Conservation (phyloP, 371 early-diverging fungal species). For the Zychaea mexicana region DNA sequence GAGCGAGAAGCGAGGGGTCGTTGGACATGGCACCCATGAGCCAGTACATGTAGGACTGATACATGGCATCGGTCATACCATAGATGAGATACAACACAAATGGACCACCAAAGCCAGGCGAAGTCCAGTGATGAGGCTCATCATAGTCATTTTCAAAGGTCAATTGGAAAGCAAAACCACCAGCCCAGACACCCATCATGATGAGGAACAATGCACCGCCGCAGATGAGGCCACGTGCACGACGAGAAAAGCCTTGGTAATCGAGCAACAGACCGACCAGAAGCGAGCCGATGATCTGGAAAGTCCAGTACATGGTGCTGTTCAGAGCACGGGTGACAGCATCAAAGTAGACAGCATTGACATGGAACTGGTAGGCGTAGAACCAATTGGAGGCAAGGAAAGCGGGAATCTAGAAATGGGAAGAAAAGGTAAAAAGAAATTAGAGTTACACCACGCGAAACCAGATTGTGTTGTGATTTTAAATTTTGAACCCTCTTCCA, state of each 20-base stretch:
- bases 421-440: neutral
- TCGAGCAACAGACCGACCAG: slow-evolving; percentile 63
- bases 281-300: slow-evolving; percentile 68
- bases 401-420: slow-evolving; percentile 42
- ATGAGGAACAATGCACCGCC: slow-evolving; percentile 42
- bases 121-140: slow-evolving; percentile 25
- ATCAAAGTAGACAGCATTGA: slow-evolving; percentile 56
- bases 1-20: slow-evolving; percentile 65
- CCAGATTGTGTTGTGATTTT: neutral
- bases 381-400: slow-evolving; percentile 79
- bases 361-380: slow-evolving; percentile 68
- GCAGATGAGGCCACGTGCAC: slow-evolving; percentile 60
- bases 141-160: slow-evolving; percentile 34
- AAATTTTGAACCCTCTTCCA: no score
- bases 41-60: slow-evolving; percentile 78
- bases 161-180: slow-evolving; percentile 62
- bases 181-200: slow-evolving; percentile 63
- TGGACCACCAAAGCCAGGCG: slow-evolving; percentile 47
- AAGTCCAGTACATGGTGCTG: slow-evolving; percentile 68
- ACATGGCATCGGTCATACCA: slow-evolving; percentile 71
- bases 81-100: slow-evolving; percentile 70
- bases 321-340: slow-evolving; percentile 66
- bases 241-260: slow-evolving; percentile 39
- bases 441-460: neutral
- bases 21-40: slow-evolving; percentile 78